Base-by-base conservation (phyloP, 192 early-diverging fungal genomes). In the Rhizophagus clarus region DNA sequence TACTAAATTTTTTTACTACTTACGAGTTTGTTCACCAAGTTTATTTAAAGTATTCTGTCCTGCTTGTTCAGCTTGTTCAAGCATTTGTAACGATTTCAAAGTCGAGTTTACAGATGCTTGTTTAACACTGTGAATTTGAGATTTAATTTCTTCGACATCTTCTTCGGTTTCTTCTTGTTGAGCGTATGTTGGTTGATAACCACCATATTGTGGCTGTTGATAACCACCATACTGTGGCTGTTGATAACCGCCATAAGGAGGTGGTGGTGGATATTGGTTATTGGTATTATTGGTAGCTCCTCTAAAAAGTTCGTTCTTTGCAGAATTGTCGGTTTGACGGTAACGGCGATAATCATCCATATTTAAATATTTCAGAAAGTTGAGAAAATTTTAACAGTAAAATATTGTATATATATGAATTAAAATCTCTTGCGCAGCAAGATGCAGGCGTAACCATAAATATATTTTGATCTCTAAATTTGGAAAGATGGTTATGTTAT, bases 31-130 rank as follows among this genome's bases (percentile, higher is more conserved):
- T 69, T 92, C 87, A 14, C 90, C 91, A 20, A 94, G 85, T 79
- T 89, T 89, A 29, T 84, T 84, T 83, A 94, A 87, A 8, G 92
- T 93, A 24, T 84, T 86, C 29, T 83, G 86, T 24, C 89, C 92
- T 6, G 85, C 82, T 47, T 87, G 83, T 61, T 93, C 89, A 8
- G 92, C 87, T 75, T 93, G 87, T 45, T 89, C 80, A 1, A 93
- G 88, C 63, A 86, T 89, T 37, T 87, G 87, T 20, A 92, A 83
- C 17, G 93, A 90, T 70, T 88, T 89, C 67, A 89, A 86, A 51
- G 92, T 93, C 20, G 91, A 91, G 37, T 88, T 88, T 14, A 93
- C 82, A n/a, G 92, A 89, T 26, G 93, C 92, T 79, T 88, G 84
- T 66, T 93, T 93, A 34, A 83, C 83, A 61, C 90, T 82, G 10